Conservation (phyloP, 345 rosid species). For the Cardamine occulta region DNA sequence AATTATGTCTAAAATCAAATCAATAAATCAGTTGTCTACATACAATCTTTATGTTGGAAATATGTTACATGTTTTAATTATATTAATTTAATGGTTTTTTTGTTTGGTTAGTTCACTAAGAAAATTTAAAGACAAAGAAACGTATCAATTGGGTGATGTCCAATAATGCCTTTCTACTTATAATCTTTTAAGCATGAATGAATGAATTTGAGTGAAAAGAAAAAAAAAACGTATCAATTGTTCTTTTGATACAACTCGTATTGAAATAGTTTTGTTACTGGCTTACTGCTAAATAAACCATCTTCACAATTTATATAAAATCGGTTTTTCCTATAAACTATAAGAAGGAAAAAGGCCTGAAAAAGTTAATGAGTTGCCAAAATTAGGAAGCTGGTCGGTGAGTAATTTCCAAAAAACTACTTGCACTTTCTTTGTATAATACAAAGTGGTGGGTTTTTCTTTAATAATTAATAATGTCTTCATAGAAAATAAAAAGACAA, state of each 20-base stretch:
- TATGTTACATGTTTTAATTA: constrained; percentile 34
- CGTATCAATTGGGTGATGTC: neutral
- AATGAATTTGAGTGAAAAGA: too few relatives aligned
- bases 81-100: neutral
- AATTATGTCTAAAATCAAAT: constrained; percentile 18
- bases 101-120: neutral
- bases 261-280: neutral
- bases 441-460: constrained; percentile 32
- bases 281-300: neutral
- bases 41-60: constrained; percentile 12
- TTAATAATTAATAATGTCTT: constrained; percentile 29
- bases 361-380: constrained; percentile 31
- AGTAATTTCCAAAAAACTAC: neutral
- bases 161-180: too few relatives aligned
- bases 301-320: neutral
- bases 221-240: neutral
- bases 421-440: constrained; percentile 24
- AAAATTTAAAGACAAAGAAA: neutral
- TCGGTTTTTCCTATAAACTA: neutral
- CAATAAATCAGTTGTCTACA: neutral
- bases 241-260: neutral
- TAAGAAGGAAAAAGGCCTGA: constrained; percentile 12
- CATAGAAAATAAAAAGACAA: neutral
- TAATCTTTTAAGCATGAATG: too few relatives aligned
- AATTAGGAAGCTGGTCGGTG: constrained; percentile 38